These are phyloP conservation scores for Aspergillus pseudoterreus DNA, from an alignment of 2,329 filamentous ascomycete genomes.

Conservation along the genomic window DNA sequence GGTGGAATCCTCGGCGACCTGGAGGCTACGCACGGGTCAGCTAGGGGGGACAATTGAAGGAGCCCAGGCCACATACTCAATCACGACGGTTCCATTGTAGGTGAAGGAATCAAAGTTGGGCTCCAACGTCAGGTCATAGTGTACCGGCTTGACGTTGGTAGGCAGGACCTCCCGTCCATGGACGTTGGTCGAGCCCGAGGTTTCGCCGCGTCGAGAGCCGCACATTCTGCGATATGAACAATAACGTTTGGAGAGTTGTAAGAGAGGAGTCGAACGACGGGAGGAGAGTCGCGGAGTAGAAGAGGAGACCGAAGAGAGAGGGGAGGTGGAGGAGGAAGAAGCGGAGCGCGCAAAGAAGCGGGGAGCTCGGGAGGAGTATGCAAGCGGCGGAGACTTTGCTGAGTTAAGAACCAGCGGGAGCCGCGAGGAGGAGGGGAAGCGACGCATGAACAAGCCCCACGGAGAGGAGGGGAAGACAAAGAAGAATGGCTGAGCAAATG, in stretches of 20 bases:
- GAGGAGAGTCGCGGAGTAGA: constrained; percentile 18
- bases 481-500: neutral
- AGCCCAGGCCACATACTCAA: constrained; percentile 57
- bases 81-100: constrained; percentile 78
- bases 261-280: constrained; percentile 22
- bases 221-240: constrained; percentile 76
- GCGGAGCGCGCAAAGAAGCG: constrained; percentile 21
- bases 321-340: constrained; percentile 19
- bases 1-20: constrained; percentile 78
- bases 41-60: constrained; percentile 4
- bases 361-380: constrained; percentile 24
- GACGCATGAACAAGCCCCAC: constrained; percentile 25
- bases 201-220: constrained; percentile 61
- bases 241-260: constrained; percentile 47
- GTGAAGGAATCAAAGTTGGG: constrained; percentile 84
- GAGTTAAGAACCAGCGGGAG: constrained; percentile 30
- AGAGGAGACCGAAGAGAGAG: constrained; percentile 18
- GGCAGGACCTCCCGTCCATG: constrained; percentile 80
- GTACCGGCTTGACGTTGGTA: constrained; percentile 82
- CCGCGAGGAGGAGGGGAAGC: constrained; percentile 28
- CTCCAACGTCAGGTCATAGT: constrained; percentile 90
- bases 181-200: constrained; percentile 55
- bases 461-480: constrained; percentile 6
- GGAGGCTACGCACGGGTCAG: constrained; percentile 50
- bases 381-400: constrained; percentile 33